Evolutionary conservation across 257 asterid genomes (phyloP), one percentile per base, ranked within the genome.

Genomic region (Capsicum chinense): DNA sequence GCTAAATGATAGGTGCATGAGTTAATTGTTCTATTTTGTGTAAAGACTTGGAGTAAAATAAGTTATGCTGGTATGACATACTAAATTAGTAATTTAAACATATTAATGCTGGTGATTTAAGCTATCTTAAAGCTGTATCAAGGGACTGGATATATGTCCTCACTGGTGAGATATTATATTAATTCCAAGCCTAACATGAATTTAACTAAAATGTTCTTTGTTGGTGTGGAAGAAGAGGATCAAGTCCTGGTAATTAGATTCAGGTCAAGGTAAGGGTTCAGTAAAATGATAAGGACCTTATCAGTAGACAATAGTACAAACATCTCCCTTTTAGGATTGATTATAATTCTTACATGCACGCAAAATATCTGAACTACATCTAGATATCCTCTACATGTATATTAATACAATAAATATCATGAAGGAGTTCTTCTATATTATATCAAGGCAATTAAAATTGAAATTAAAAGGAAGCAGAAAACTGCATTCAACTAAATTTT

Each of bases 171-270:
- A 60, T 60, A 19, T n/a, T 60, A 26, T 26, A 0, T 26, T 26
- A 26, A 26, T 26, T 10, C 33, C 67, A 60, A 57, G 12, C 3
- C 67, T n/a, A 17, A 17, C 67, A 60, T 3, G 67, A 7, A 33
- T n/a, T n/a, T n/a, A 60, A 60, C 12, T 60, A 60, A 60, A 60
- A n/a, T 60, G 35, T n/a, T 60, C 67, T 60, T 60, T 60, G 67
- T 12, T 60, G 67, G 35, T 60, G 67, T n/a, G 67, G 35, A 60
- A 60, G 67, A 60, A 6, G 67, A n/a, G 67, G 67, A 60, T n/a
- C 35, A n/a, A 60, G 63, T 0, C 12, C 26, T 60, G 11, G 11
- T 39, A 39, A 39, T 39, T 39, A 39, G 42, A 39, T 39, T 39
- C 5, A 39, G 42, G 5, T 39, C 42, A 39, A 39, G 3, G 42